Evolutionary conservation across 805 yeast genomes (phyloP), one percentile per base, ranked within the genome.

Genomic region (Clavispora carvajalis): DNA sequence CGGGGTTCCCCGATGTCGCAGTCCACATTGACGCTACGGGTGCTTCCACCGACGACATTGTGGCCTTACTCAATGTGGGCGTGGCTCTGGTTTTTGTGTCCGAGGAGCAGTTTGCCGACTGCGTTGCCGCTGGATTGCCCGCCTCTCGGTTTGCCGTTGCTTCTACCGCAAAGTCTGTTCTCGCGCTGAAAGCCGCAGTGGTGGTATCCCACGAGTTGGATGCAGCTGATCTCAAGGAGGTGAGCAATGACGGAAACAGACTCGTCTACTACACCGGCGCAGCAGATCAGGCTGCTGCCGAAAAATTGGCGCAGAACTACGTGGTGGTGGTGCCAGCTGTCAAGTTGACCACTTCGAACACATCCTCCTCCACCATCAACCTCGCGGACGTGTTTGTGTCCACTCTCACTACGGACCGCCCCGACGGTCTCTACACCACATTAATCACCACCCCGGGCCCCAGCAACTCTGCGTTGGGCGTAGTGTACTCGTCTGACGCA

Each of bases 401-500:
- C 10, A 62, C 77, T 1, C 63, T 86, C 48, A 72, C 71, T 17
- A 84, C 96, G 3, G 99, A 93, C 61, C 80, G 99, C 55, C 67
- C 74, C 5, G 99, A 93, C 60, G 91, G 89, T 0, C 73, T 91
- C 33, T 90, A 65, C 65, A 76, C 97, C 10, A 87, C 99, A 1
- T 68, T 93, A 39, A 95, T 93, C 31, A 69, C 80, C 41, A 80
- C 85, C 43, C 82, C 81, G 42, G 80, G 90, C 1, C 72, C 72
- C 7, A 43, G 65, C n/a, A 53, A 57, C 39, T 56, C 71, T 21
- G 73, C 74, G 1, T 70, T 93, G 38, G 99, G 99, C 5, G 73
- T 91, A 22, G 97, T 91, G 8, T 93, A 89, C 66, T 91, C 98
- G 0, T 87, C 96, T 0, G 64, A 64, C 31, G 89, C 84, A 52